Percentiles rank a stretch among this genome's conserved stretches.
Conservation (phyloP, 2,329 filamentous ascomycete species). For the Aspergillus brasiliensis region DNA sequence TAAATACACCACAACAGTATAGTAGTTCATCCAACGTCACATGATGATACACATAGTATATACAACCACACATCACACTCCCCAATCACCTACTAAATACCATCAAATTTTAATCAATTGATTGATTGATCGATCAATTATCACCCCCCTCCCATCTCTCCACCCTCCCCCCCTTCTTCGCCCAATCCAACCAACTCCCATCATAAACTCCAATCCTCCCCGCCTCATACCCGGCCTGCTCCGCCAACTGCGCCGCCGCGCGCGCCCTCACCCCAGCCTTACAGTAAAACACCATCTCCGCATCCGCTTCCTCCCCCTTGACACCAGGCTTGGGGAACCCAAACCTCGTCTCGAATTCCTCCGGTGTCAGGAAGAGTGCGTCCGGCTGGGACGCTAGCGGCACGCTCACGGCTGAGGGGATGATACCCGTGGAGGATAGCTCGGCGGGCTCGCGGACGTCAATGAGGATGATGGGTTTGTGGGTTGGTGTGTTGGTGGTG, state of each 20-base stretch:
- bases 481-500: constrained; percentile 20
- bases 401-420: constrained; percentile 81
- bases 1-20: too few species aligned
- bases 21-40: too few species aligned
- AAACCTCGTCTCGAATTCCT: constrained; percentile 81
- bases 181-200: constrained; percentile 73
- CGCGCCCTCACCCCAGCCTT: constrained; percentile 83
- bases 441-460: constrained; percentile 54
- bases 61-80: neutral
- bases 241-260: constrained; percentile 75
- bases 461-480: constrained; percentile 39
- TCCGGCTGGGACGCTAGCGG: constrained; percentile 77
- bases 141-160: constrained; percentile 48
- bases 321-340: constrained; percentile 70
- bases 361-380: constrained; percentile 71
- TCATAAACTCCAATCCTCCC: constrained; percentile 59
- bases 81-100: neutral
- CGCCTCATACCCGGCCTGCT: constrained; percentile 71
- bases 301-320: constrained; percentile 44
- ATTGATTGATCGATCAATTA: too few species aligned
- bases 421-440: constrained; percentile 53
- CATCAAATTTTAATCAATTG: too few species aligned
- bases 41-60: too few species aligned
- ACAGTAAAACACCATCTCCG: constrained; percentile 79
- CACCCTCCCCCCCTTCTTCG: constrained; percentile 66